A percentile compares a stretch with the other conserved stretches of the same genome.
Evolutionary conservation across 345 rosid species (phyloP).

Genomic region (Salix suchowensis): DNA sequence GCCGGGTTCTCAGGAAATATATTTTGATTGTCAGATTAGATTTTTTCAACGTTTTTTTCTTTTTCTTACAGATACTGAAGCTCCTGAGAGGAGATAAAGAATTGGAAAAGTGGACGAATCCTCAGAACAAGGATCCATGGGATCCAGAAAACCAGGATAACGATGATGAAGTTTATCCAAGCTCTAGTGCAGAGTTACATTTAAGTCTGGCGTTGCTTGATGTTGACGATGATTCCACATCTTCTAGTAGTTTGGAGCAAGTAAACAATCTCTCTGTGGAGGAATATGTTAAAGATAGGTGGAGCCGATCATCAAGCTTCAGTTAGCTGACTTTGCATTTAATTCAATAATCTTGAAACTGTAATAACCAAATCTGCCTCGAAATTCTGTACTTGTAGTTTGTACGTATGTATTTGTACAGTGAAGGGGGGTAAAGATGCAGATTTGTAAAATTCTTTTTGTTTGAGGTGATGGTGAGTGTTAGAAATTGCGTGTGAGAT

Average conservation of each 20-base stretch:
- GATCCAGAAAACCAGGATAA: constrained; percentile 39
- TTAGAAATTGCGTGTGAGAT: too few relatives aligned
- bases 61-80: constrained; percentile 48
- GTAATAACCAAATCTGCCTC: not conserved
- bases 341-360: not conserved
- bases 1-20: not conserved
- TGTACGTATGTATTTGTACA: not conserved
- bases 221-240: constrained; percentile 53
- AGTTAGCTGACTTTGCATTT: constrained; percentile 20
- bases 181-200: constrained; percentile 54
- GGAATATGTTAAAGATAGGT: constrained; percentile 49
- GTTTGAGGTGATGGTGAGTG: not conserved
- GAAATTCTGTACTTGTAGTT: not conserved
- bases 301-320: constrained; percentile 68
- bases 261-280: constrained; percentile 43
- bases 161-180: constrained; percentile 84
- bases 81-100: constrained; percentile 52
- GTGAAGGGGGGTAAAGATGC: not conserved
- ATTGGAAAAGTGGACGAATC: constrained; percentile 23
- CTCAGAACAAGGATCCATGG: constrained; percentile 8
- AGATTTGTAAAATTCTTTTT: not conserved
- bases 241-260: constrained; percentile 61
- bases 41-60: not conserved
- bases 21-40: not conserved
- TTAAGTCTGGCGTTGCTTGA: constrained; percentile 69